These are phyloP conservation scores for Ophiocordyceps camponoti-floridani DNA, from an alignment of 2,329 filamentous ascomycete genomes.

Conservation along the genomic window DNA sequence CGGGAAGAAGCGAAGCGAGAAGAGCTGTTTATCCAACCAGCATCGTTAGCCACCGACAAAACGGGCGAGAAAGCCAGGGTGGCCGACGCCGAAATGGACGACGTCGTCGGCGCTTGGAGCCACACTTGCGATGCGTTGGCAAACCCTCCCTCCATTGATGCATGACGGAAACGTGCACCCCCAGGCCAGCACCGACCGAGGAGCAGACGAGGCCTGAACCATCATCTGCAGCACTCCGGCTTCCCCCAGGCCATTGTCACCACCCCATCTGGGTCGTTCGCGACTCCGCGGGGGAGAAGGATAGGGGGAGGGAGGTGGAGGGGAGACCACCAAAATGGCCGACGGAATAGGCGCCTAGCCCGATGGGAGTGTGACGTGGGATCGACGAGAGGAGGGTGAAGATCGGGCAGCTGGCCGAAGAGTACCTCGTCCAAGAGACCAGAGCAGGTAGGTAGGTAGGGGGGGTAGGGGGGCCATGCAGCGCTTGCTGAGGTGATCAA, in stretches of 20 bases:
- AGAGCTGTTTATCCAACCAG: conserved; percentile 16
- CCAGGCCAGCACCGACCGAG: conserved; percentile 1
- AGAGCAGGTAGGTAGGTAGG: neutral
- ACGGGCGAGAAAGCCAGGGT: conserved; percentile 7
- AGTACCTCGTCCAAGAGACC: conserved; percentile 1
- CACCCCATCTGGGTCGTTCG: conserved; percentile 1
- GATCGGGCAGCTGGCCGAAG: conserved; percentile 8
- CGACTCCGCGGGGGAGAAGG: no score
- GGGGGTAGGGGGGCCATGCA: neutral
- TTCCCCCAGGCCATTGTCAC: neutral
- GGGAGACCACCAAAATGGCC: neutral
- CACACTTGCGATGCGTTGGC: conserved; percentile 20
- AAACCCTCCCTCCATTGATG: conserved; percentile 24
- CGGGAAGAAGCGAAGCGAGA: conserved; percentile 5
- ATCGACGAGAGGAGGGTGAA: conserved; percentile 3
- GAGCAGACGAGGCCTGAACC: neutral
- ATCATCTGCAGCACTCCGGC: neutral
- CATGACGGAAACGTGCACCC: conserved; percentile 41
- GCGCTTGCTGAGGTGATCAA: neutral
- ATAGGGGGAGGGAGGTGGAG: no score
- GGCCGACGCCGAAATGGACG: conserved; percentile 4
- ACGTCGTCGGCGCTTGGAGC: conserved; percentile 9
- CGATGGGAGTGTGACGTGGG: conserved; percentile 3
- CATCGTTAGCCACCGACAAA: conserved; percentile 11
- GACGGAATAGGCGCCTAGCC: conserved; percentile 4